Conservation (phyloP, 108 stramenopile genomes). For the Poteriospumella lacustris region DNA sequence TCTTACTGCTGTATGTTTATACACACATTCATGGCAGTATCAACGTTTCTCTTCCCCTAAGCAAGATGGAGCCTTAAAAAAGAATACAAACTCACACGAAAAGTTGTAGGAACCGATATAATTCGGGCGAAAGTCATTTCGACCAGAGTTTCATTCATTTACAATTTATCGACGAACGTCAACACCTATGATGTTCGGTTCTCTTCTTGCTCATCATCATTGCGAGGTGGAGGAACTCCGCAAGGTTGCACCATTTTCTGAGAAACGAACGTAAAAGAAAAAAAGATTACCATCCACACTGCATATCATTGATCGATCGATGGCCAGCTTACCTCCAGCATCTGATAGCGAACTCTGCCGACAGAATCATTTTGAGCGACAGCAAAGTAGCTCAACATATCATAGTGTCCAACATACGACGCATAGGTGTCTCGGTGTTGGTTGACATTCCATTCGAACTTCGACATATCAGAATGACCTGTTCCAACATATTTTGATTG, state of each 20-base stretch:
- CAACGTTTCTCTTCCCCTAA: no score
- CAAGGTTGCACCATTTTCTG: conserved; percentile 65
- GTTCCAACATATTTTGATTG: conserved; percentile 59
- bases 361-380: conserved; percentile 91
- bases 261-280: conserved; percentile 1
- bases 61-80: no score
- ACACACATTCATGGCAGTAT: no score
- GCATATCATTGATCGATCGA: background rate
- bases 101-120: no score
- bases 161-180: no score
- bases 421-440: conserved; percentile 96
- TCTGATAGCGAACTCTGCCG: conserved; percentile 73
- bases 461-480: conserved; percentile 60
- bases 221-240: conserved; percentile 57
- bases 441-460: conserved; percentile 86
- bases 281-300: background rate
- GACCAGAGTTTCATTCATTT: no score
- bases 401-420: conserved; percentile 84
- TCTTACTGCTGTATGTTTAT: no score
- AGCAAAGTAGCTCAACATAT: conserved; percentile 85
- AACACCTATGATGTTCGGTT: no score
- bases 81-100: no score
- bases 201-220: no score
- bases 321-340: conserved; percentile 60
- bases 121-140: no score